Evolutionary conservation across 805 yeast species (phyloP).

Genomic region (Sungouiozyma ichnusensis): DNA sequence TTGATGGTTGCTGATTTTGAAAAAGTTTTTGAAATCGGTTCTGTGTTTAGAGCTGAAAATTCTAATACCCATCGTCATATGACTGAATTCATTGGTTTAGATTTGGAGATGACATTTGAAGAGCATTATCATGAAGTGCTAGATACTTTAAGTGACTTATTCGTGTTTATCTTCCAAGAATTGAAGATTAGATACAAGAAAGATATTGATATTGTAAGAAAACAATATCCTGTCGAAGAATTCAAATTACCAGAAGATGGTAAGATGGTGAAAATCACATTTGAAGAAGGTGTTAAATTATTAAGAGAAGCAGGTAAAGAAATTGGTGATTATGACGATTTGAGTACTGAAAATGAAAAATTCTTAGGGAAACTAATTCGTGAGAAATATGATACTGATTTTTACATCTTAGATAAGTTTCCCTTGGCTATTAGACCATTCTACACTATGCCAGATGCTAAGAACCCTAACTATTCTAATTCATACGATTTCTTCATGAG

Average conservation of each 20-base stretch:
- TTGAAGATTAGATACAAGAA: conserved; percentile 67
- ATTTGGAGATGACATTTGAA: conserved; percentile 95
- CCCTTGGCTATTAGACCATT: conserved; percentile 95
- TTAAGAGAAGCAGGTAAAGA: conserved; percentile 76
- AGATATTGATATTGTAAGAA: conserved; percentile 84
- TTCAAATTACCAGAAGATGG: conserved; percentile 90
- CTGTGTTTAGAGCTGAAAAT: conserved; percentile 98
- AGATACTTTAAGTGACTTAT: conserved; percentile 55
- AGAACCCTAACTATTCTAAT: conserved; percentile 86
- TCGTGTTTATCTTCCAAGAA: conserved; percentile 79
- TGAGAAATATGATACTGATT: conserved; percentile 93
- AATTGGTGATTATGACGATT: conserved; percentile 68
- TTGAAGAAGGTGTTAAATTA: conserved; percentile 83
- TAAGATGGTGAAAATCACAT: conserved; percentile 81
- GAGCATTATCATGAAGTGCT: conserved; percentile 93
- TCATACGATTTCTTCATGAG: conserved; percentile 99
- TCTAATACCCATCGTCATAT: conserved; percentile 98
- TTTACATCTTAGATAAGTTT: conserved; percentile 96
- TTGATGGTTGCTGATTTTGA: conserved; percentile 97
- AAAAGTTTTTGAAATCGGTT: conserved; percentile 90
- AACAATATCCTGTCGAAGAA: conserved; percentile 95
- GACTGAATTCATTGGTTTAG: conserved; percentile 97
- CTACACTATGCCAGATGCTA: conserved; percentile 98
- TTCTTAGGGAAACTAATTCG: conserved; percentile 82
- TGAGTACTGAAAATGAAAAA: conserved; percentile 90